Evolutionary conservation across 495 filamentous ascomycete genomes (phyloP), one percentile per base, ranked within the genome.

Genomic region (Hypoxylon perforatum): DNA sequence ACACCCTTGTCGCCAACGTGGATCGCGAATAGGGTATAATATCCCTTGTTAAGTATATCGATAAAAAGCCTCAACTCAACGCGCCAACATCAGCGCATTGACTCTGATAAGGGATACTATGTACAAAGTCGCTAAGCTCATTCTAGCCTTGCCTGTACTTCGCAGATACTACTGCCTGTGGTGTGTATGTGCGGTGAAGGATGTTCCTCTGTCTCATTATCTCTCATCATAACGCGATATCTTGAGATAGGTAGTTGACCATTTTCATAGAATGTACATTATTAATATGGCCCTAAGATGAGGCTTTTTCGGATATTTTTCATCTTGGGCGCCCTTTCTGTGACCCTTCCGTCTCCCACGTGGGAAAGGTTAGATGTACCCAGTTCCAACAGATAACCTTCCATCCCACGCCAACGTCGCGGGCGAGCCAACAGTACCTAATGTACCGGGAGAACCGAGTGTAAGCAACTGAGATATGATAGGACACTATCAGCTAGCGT

Each of bases 1-100:
- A 48, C 51, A 41, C 46, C 57, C 64, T 62, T 47, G 65, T 41
- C 51, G 55, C 51, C 35, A 53, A 9, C 57, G 56, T 59, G 49
- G 63, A 61, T 44, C 63, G 14, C 15, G 35, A 42, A n/a, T 12
- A n/a, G n/a, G n/a, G n/a, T 67, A 67, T 67, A 61, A 61, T 17
- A 42, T 17, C 12, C 39, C 39, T 2, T 3, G 39, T 42, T 42
- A 42, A 15, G n/a, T 28, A 42, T 6, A 42, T 55, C 36, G 28
- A 41, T 17, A 41, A 49, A 59, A 35, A 22, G 23, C 55, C 50
- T 59, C 63, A 41, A 3, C 50, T 59, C 63, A 41, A 3, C 9
- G 18, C 23, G 56, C 49, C 19, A 30, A 49, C 8, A 22, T 30
- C 3, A 8, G 8, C 25, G 14, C 48, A 28, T 28, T 28, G 25